phyloP scores from a whole-genome alignment of 164 flowering plant genomes.

The Vitis riparia region DNA sequence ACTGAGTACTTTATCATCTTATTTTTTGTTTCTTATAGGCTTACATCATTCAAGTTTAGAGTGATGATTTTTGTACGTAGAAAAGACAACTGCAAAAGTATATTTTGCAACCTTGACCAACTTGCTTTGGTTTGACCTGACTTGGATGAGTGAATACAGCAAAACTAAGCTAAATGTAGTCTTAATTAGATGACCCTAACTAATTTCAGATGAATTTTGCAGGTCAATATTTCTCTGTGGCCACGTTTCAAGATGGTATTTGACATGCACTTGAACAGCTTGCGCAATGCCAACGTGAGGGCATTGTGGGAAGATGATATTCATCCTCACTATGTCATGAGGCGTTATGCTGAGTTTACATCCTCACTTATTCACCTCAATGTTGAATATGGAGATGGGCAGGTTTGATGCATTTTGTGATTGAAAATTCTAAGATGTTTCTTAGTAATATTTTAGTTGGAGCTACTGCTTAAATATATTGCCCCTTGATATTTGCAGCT shows the following conservation, averaged over 20 bases:
- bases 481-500: slow-evolving; percentile 50
- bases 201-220: slow-evolving; percentile 23
- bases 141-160: no score
- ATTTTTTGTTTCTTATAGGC: no score
- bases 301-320: slow-evolving; percentile 98
- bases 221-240: slow-evolving; percentile 94
- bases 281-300: slow-evolving; percentile 84
- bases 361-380: slow-evolving; percentile 93
- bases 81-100: no score
- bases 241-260: slow-evolving; percentile 99
- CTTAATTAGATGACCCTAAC: background rate
- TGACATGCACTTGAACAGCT: slow-evolving; percentile 93
- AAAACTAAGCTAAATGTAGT: background rate
- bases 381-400: slow-evolving; percentile 95
- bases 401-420: slow-evolving; percentile 45
- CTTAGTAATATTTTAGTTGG: background rate
- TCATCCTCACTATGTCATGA: slow-evolving; percentile 96
- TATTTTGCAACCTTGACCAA: no score
- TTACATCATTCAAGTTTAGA: no score
- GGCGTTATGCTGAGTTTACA: slow-evolving; percentile 98
- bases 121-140: no score
- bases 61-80: no score
- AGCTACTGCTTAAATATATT: background rate
- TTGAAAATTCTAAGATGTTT: background rate
- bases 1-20: no score